A percentile compares a stretch with the other conserved stretches of the same genome.
Evolutionary conservation across 306 rosid genomes (phyloP).

Genomic region (Rosa lucieae): DNA sequence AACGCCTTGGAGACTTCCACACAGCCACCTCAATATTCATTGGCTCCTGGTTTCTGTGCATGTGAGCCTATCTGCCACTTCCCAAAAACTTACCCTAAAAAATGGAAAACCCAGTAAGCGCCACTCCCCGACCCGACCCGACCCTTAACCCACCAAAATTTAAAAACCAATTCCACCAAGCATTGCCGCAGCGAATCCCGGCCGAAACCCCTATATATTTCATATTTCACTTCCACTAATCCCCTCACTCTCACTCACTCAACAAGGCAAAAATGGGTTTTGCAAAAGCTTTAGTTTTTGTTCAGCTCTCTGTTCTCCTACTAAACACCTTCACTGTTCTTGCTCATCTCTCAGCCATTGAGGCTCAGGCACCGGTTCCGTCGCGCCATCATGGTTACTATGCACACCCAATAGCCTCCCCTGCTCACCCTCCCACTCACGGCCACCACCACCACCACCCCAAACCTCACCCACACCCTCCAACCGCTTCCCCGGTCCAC

Average conservation of each 20-base stretch:
- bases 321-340: conserved; percentile 29
- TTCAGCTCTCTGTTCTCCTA: conserved; percentile 20
- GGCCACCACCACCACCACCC: conserved; percentile 29
- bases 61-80: conserved; percentile 6
- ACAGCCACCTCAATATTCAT: conserved; percentile 22
- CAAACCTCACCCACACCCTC: conserved; percentile 28
- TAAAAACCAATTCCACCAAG: background rate
- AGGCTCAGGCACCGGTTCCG: conserved; percentile 31
- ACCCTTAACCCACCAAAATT: background rate
- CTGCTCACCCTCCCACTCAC: conserved; percentile 22
- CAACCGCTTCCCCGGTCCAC: conserved; percentile 16
- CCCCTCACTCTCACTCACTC: background rate
- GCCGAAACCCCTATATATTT: conserved; percentile 39
- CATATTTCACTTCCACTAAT: background rate
- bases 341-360: conserved; percentile 1
- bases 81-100: background rate
- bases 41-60: conserved; percentile 22
- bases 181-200: conserved; percentile 32
- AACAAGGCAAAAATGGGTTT: conserved; percentile 16
- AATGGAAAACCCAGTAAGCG: background rate
- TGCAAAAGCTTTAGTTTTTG: conserved; percentile 1
- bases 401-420: conserved; percentile 18
- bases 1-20: conserved; percentile 40
- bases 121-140: background rate
- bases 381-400: conserved; percentile 20